Conservation (phyloP, 352 stramenopile genomes). For the Globisporangium parvum region DNA sequence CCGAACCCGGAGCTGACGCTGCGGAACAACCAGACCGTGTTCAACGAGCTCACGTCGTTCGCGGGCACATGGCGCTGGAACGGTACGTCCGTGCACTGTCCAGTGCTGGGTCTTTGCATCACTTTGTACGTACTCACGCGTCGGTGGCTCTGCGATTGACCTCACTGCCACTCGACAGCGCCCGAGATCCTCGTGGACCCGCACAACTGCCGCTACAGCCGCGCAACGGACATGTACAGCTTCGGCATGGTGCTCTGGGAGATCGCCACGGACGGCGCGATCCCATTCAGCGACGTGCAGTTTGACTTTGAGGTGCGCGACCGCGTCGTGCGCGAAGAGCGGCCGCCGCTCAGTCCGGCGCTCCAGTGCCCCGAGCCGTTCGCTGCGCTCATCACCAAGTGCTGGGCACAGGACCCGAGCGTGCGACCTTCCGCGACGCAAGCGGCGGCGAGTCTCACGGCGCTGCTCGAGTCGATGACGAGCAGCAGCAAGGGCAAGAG, state of each 20-base stretch:
- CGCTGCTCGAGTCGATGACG: conserved; percentile 45
- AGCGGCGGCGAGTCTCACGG: conserved; percentile 41
- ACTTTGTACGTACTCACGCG: not conserved
- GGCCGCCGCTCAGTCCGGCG: conserved; percentile 31
- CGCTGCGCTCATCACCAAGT: conserved; percentile 49
- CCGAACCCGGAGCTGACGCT: conserved; percentile 23
- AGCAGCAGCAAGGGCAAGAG: not conserved
- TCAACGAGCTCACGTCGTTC: conserved; percentile 35
- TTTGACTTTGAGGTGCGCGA: conserved; percentile 68
- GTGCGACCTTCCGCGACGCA: conserved; percentile 43
- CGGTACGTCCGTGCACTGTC: conserved; percentile 3
- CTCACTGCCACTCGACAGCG: conserved; percentile 19
- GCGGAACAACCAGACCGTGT: conserved; percentile 17
- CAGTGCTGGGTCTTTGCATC: not conserved
- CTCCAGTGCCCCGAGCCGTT: conserved; percentile 44
- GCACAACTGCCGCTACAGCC: conserved; percentile 61
- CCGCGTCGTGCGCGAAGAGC: conserved; percentile 49
- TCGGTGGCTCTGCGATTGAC: not conserved
- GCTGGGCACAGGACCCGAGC: conserved; percentile 52
- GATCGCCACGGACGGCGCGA: conserved; percentile 53
- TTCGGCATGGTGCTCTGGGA: conserved; percentile 73
- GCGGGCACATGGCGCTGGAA: conserved; percentile 75
- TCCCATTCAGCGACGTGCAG: conserved; percentile 51
- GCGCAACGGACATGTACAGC: conserved; percentile 72
- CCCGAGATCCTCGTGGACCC: conserved; percentile 66